phyloP scores from a whole-genome alignment of 352 stramenopile species.

The Phytopythium aichiense region DNA sequence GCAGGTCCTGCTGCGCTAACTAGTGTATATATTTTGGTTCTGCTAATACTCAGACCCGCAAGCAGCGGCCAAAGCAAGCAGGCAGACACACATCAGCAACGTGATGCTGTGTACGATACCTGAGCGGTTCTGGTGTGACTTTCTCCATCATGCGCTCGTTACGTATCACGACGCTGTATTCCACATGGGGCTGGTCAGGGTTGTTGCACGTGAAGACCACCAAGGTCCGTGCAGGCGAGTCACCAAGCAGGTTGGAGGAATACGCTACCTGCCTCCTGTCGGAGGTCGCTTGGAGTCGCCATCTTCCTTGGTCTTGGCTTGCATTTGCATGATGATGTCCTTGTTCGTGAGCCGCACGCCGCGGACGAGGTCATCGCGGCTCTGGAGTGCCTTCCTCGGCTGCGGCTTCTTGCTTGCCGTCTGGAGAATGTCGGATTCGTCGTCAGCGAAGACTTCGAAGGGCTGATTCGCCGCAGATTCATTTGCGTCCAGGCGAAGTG shows the following conservation, averaged over 20 bases:
- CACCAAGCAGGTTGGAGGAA: background rate
- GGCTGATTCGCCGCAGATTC: conserved; percentile 32
- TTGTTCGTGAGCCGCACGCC: conserved; percentile 68
- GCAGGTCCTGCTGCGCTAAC: conserved; percentile 4
- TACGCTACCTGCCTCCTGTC: conserved; percentile 34
- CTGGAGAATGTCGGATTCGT: conserved; percentile 17
- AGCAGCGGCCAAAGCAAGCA: background rate
- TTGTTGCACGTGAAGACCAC: background rate
- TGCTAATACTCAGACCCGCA: conserved; percentile 1
- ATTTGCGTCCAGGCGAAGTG: conserved; percentile 33
- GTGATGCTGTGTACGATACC: conserved; percentile 6
- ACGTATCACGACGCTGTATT: conserved; percentile 4
- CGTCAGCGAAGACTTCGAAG: conserved; percentile 52
- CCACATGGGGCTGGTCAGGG: conserved; percentile 4
- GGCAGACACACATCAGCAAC: conserved; percentile 1
- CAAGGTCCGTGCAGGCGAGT: background rate
- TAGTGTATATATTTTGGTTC: conserved; percentile 10
- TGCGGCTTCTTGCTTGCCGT: conserved; percentile 29
- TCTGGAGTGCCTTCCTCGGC: conserved; percentile 58
- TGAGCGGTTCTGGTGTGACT: conserved; percentile 6
- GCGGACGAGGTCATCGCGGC: conserved; percentile 62
- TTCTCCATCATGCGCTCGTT: conserved; percentile 6
- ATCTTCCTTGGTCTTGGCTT: conserved; percentile 11
- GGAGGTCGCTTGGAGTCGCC: conserved; percentile 11
- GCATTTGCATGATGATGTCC: conserved; percentile 63